Evolutionary conservation across 2,329 filamentous ascomycete species (phyloP).

Genomic region (Leptographium galeiforme): DNA sequence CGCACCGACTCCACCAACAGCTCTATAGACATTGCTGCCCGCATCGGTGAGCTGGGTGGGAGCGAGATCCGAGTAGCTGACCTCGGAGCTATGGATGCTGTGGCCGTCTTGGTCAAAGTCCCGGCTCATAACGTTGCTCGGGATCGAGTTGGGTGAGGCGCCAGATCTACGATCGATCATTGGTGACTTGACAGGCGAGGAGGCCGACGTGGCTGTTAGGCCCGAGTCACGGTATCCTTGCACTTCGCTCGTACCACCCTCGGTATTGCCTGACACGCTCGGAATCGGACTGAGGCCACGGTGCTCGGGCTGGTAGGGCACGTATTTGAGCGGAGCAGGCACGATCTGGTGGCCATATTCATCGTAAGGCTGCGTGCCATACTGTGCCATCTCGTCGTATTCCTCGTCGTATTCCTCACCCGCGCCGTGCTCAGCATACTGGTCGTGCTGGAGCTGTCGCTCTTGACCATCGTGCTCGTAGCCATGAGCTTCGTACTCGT

Average conservation of each 20-base stretch:
- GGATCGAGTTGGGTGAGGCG: constrained; percentile 43
- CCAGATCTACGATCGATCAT: constrained; percentile 24
- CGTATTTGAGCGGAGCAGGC: constrained; percentile 49
- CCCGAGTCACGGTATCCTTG: constrained; percentile 43
- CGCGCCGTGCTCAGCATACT: constrained; percentile 14
- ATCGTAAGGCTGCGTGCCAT: constrained; percentile 25
- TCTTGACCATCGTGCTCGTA: constrained; percentile 24
- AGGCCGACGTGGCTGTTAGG: constrained; percentile 34
- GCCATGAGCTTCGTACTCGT: constrained; percentile 30
- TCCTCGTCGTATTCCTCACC: constrained; percentile 23
- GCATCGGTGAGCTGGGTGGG: constrained; percentile 27
- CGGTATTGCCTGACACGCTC: constrained; percentile 77
- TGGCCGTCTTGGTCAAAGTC: constrained; percentile 48
- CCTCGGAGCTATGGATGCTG: constrained; percentile 36
- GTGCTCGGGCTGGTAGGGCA: constrained; percentile 54
- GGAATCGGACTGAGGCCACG: constrained; percentile 79
- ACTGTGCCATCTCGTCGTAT: constrained; percentile 7
- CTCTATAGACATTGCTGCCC: constrained; percentile 46
- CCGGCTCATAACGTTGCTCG: constrained; percentile 31
- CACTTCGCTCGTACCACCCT: constrained; percentile 45
- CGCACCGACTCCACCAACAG: constrained; percentile 55
- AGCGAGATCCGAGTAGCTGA: constrained; percentile 33
- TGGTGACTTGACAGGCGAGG: constrained; percentile 47
- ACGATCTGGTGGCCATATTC: constrained; percentile 50
- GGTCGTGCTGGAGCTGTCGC: constrained; percentile 15